These are phyloP conservation scores for Daldinia decipiens DNA, from an alignment of 495 filamentous ascomycete genomes.

Conservation along the genomic window DNA sequence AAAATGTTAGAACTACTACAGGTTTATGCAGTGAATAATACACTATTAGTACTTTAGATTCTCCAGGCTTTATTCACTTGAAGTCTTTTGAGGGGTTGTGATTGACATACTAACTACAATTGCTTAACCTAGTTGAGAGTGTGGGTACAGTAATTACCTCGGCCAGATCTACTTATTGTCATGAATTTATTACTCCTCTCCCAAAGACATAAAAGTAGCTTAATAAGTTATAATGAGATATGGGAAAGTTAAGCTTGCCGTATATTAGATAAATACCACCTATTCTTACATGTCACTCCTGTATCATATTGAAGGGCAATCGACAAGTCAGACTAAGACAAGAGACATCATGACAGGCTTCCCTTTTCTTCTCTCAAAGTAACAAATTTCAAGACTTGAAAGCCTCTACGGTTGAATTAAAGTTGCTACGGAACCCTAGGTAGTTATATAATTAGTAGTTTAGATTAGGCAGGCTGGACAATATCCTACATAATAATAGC, in stretches of 20 bases:
- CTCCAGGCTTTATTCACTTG: background rate
- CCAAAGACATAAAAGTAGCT: background rate
- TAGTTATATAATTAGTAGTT: too few relatives aligned
- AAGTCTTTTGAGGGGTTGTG: slow-evolving; percentile 1
- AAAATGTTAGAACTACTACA: background rate
- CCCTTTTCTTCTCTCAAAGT: too few relatives aligned
- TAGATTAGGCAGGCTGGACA: too few relatives aligned
- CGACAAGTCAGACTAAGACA: too few relatives aligned
- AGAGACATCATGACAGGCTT: too few relatives aligned
- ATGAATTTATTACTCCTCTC: background rate
- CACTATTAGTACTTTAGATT: background rate
- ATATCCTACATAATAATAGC: too few relatives aligned
- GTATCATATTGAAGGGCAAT: background rate
- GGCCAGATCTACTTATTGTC: background rate
- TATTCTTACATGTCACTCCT: background rate
- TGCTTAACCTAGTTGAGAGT: slow-evolving; percentile 1
- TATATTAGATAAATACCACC: background rate
- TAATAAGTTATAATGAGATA: background rate
- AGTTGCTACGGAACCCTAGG: too few relatives aligned
- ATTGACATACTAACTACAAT: slow-evolving; percentile 2
- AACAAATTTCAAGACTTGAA: too few relatives aligned
- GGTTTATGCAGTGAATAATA: background rate
- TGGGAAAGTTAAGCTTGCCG: background rate
- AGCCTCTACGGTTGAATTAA: too few relatives aligned
- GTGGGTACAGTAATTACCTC: background rate